Evolutionary conservation across 345 rosid species (phyloP), one percentile per base, ranked within the genome.

Genomic region (Arabis hirsuta): DNA sequence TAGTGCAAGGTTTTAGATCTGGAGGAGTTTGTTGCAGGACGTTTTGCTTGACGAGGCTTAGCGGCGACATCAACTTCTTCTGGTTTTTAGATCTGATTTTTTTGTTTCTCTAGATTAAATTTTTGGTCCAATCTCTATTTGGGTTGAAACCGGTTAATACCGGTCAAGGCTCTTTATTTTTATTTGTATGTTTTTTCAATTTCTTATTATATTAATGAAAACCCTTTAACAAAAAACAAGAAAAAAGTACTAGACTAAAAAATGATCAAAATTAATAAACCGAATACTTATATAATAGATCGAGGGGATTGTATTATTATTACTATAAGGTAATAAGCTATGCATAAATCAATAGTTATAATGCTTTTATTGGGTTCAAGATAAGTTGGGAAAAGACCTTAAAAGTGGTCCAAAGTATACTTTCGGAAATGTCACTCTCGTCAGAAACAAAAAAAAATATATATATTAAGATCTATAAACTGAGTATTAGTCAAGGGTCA

Each of bases 391-490:
- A 64, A 71, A 36, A 77, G 76, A 65, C 73, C 71, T 77, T 77
- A 77, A 77, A 76, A 77, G 76, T 71, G 76, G 76, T 77, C 80
- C 80, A 71, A 71, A 77, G 72, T 65, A 71, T 71, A 65, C 80
- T 71, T 77, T 71, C 55, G 72, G 51, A 77, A 71, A 77, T 71
- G 80, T 77, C 80, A 65, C 67, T 58, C 45, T 77, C 80, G 45
- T 65, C 62, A 59, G 63, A 58, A 39, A 51, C 65, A 39, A 60
- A 45, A 45, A 29, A 46, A 41, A 22, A 22, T 22, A 22, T 22
- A 22, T 22, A 22, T 1, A 48, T 31, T 20, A 64, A 51, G 76
- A 71, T 58, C 65, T 56, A 64, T 44, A 69, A 77, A 38, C 62
- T 65, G 34, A 53, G 72, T 71, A 77, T 77, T 71, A 58, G 76